Conservation (phyloP, 73 alveolate genomes). For the Breviolum minutum region DNA sequence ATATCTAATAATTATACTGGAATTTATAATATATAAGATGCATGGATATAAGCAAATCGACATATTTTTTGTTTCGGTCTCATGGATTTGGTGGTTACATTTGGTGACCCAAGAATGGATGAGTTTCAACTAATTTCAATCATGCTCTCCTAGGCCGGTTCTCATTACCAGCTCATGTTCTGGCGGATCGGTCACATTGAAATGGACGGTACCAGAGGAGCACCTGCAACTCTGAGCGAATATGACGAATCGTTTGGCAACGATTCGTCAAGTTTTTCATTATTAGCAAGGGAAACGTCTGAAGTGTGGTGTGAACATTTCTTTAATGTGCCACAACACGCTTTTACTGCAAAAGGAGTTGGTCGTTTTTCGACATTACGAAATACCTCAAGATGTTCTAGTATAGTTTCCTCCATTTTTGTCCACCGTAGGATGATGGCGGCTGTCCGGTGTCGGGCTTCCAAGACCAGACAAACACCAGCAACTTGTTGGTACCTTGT, state of each 20-base stretch:
- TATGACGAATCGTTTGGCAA: no score
- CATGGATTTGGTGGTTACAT: neutral
- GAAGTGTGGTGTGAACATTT: no score
- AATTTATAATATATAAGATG: no score
- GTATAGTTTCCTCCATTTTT: neutral
- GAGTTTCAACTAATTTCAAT: neutral
- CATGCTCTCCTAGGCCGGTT: slow-evolving; percentile 8
- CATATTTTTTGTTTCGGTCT: neutral
- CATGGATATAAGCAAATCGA: no score
- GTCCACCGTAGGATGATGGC: slow-evolving; percentile 57
- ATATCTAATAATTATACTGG: no score
- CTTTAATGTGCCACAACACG: no score
- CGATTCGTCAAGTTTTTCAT: no score
- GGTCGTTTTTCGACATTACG: no score
- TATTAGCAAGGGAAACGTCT: no score
- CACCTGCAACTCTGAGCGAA: no score
- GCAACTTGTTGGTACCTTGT: neutral
- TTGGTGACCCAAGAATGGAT: neutral
- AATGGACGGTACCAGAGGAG: slow-evolving; percentile 82
- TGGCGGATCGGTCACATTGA: slow-evolving; percentile 60
- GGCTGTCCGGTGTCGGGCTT: slow-evolving; percentile 54
- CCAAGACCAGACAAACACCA: neutral
- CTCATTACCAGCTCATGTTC: slow-evolving; percentile 62
- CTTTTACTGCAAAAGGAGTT: no score
- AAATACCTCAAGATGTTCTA: no score